Evolutionary conservation across 2,329 filamentous ascomycete genomes (phyloP).

Genomic region (Stagonosporopsis tanaceti): DNA sequence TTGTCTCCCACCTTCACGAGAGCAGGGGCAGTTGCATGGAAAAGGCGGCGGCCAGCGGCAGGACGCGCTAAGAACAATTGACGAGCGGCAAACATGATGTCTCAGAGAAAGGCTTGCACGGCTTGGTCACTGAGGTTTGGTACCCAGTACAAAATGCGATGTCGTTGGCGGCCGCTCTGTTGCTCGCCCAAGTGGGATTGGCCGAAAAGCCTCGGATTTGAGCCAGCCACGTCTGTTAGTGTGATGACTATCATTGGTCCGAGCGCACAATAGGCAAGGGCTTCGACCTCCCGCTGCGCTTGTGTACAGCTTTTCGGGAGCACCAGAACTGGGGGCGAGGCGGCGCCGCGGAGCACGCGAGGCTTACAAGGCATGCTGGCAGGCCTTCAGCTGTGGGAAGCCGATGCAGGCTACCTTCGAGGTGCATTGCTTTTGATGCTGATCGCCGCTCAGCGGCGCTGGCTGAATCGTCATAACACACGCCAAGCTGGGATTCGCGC

Average conservation of each 20-base stretch:
- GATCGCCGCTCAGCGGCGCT: conserved; percentile 16
- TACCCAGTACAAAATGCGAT: conserved; percentile 11
- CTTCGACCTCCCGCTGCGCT: conserved; percentile 1
- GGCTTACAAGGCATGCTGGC: not conserved
- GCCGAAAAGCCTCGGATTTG: conserved; percentile 7
- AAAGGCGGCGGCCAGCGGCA: conserved; percentile 50
- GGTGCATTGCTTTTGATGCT: conserved; percentile 15
- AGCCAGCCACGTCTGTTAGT: conserved; percentile 15
- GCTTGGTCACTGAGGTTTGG: conserved; percentile 9
- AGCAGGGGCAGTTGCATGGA: conserved; percentile 70
- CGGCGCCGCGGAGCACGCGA: not conserved
- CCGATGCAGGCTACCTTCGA: conserved; percentile 15
- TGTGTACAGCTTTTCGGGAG: not conserved
- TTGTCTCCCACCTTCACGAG: conserved; percentile 80
- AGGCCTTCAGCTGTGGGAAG: not conserved
- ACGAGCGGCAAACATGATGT: conserved; percentile 35
- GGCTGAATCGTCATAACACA: conserved; percentile 17
- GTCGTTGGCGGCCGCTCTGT: conserved; percentile 16
- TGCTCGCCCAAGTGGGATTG: conserved; percentile 9
- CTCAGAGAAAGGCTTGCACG: not conserved
- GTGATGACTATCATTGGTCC: not conserved
- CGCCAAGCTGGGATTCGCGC: conserved; percentile 14
- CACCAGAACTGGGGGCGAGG: not conserved
- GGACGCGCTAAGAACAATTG: conserved; percentile 35
- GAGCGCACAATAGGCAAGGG: conserved; percentile 13